Percentiles rank a stretch among this genome's conserved stretches.
phyloP scores from a whole-genome alignment of 2,329 filamentous ascomycete species.

The Cercospora berteroae region DNA sequence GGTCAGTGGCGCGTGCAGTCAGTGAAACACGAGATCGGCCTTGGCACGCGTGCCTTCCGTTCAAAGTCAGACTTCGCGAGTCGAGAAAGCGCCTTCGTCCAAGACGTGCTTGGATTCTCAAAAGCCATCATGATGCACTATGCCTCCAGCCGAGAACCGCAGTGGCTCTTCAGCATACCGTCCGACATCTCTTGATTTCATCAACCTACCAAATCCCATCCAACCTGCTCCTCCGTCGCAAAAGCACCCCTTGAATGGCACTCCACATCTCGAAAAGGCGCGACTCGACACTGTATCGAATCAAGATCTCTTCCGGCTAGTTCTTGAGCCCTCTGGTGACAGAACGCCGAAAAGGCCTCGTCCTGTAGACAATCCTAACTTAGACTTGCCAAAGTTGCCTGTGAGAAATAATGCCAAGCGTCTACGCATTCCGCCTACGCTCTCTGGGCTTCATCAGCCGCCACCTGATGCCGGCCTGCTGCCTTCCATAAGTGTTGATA shows the following conservation, averaged over 20 bases:
- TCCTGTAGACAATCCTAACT: constrained; percentile 19
- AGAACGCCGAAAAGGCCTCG: constrained; percentile 33
- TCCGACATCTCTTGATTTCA: constrained; percentile 36
- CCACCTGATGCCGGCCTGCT: constrained; percentile 61
- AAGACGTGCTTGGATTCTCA: not conserved
- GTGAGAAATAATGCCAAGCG: constrained; percentile 33
- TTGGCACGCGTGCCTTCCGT: not conserved
- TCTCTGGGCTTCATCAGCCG: constrained; percentile 63
- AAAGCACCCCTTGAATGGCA: constrained; percentile 37
- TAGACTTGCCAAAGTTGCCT: constrained; percentile 41
- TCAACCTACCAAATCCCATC: constrained; percentile 39
- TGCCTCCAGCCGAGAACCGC: constrained; percentile 15
- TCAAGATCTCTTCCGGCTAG: constrained; percentile 30
- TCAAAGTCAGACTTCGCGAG: not conserved
- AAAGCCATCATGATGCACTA: constrained; percentile 6
- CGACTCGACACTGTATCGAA: constrained; percentile 31
- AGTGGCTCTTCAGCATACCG: constrained; percentile 24
- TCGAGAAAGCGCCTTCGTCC: not conserved
- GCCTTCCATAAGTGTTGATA: constrained; percentile 53
- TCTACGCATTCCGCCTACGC: constrained; percentile 47
- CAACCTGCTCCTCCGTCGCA: constrained; percentile 38
- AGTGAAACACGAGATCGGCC: not conserved
- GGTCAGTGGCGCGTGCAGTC: not conserved
- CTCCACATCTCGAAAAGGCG: constrained; percentile 26
- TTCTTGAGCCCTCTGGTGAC: constrained; percentile 36